phyloP scores from a whole-genome alignment of 2,329 filamentous ascomycete species.

The Cladorrhinum sp. region DNA sequence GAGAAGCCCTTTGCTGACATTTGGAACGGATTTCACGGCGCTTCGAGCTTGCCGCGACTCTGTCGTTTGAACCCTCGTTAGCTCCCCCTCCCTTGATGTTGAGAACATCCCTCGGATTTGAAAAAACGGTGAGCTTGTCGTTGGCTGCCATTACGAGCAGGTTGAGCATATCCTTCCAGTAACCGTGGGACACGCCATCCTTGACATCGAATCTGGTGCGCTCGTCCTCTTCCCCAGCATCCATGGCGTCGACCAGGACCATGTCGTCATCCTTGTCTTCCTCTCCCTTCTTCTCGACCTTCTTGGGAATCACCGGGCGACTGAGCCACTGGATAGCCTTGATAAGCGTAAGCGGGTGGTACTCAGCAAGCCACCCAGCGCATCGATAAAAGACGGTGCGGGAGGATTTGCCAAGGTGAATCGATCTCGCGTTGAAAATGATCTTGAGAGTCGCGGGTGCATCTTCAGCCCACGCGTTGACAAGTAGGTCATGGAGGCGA shows the following conservation, averaged over 20 bases:
- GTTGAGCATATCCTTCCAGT: slow-evolving; percentile 62
- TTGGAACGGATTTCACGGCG: slow-evolving; percentile 27
- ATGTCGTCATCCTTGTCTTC: slow-evolving; percentile 30
- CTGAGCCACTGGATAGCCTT: slow-evolving; percentile 54
- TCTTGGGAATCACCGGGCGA: slow-evolving; percentile 55
- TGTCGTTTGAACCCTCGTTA: slow-evolving; percentile 15
- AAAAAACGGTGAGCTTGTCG: slow-evolving; percentile 42
- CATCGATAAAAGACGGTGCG: slow-evolving; percentile 48
- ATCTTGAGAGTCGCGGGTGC: slow-evolving; percentile 52
- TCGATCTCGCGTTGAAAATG: slow-evolving; percentile 60
- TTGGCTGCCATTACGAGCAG: slow-evolving; percentile 52
- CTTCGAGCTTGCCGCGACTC: slow-evolving; percentile 25
- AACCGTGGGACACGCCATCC: slow-evolving; percentile 54
- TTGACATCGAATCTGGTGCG: slow-evolving; percentile 39
- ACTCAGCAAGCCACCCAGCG: slow-evolving; percentile 53
- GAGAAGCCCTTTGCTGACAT: slow-evolving; percentile 25
- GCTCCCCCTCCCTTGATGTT: slow-evolving; percentile 35
- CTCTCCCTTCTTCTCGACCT: slow-evolving; percentile 38
- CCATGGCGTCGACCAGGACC: slow-evolving; percentile 33
- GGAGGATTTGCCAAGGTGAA: slow-evolving; percentile 58
- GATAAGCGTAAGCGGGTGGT: slow-evolving; percentile 54
- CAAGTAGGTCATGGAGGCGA: slow-evolving; percentile 41
- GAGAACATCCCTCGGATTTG: slow-evolving; percentile 40
- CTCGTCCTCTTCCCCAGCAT: slow-evolving; percentile 33
- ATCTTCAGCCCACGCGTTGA: slow-evolving; percentile 49